Percentiles rank a stretch among this genome's conserved stretches.
phyloP scores from a whole-genome alignment of 2,329 filamentous ascomycete genomes.

The Rutstroemia sp. region DNA sequence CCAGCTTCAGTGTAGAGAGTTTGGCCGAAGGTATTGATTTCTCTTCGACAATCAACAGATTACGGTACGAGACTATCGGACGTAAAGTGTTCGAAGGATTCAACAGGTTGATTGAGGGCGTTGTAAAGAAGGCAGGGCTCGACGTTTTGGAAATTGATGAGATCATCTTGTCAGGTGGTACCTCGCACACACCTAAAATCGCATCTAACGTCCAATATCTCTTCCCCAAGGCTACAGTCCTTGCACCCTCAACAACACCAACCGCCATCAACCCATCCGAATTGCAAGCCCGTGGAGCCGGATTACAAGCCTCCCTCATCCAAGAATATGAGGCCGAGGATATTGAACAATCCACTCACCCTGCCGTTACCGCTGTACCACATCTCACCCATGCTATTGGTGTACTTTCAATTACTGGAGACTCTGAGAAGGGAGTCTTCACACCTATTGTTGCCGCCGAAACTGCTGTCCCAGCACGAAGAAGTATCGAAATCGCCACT shows the following conservation, averaged over 20 bases:
- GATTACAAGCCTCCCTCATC: slow-evolving; percentile 90
- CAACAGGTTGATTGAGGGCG: slow-evolving; percentile 75
- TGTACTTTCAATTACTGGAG: slow-evolving; percentile 59
- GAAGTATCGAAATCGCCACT: slow-evolving; percentile 69
- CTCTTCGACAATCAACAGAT: slow-evolving; percentile 82
- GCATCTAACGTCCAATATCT: slow-evolving; percentile 70
- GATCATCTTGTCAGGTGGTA: slow-evolving; percentile 87
- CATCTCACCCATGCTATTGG: slow-evolving; percentile 87
- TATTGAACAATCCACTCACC: slow-evolving; percentile 92
- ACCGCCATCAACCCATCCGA: slow-evolving; percentile 90
- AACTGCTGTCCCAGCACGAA: slow-evolving; percentile 82
- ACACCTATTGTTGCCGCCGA: slow-evolving; percentile 74
- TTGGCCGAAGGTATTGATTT: slow-evolving; percentile 87
- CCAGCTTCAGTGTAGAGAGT: slow-evolving; percentile 88
- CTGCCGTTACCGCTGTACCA: slow-evolving; percentile 87
- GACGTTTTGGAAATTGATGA: slow-evolving; percentile 92
- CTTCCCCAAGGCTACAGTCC: slow-evolving; percentile 76
- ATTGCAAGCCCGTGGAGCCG: slow-evolving; percentile 79
- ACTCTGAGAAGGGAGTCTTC: slow-evolving; percentile 61
- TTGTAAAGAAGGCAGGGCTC: slow-evolving; percentile 83
- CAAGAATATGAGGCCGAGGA: slow-evolving; percentile 90
- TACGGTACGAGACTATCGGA: slow-evolving; percentile 84
- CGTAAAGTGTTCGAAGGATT: slow-evolving; percentile 85
- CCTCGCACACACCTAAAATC: slow-evolving; percentile 88
- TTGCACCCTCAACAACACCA: slow-evolving; percentile 73